These are phyloP conservation scores for Psilocybe tampanensis DNA, from an alignment of 768 basidiomycete species.

Conservation along the genomic window DNA sequence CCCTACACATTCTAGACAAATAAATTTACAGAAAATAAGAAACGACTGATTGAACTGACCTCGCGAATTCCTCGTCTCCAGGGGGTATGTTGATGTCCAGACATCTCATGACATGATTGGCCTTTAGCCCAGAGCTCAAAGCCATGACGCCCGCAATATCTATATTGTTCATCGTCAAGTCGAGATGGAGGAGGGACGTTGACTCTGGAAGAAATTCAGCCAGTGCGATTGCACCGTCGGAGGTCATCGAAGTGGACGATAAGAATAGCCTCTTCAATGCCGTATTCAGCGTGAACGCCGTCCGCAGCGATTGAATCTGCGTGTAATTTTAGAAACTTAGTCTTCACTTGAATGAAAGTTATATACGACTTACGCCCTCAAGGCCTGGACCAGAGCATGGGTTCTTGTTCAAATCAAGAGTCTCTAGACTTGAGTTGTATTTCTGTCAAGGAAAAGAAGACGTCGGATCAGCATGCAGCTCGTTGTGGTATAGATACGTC, in stretches of 20 bases:
- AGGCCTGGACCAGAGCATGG: constrained; percentile 88
- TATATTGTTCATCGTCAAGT: constrained; percentile 80
- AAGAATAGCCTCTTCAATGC: constrained; percentile 93
- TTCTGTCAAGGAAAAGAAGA: constrained; percentile 52
- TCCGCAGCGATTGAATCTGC: constrained; percentile 86
- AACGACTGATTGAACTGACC: constrained; percentile 35
- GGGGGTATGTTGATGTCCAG: constrained; percentile 92
- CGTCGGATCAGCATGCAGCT: not conserved
- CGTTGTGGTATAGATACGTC: not conserved
- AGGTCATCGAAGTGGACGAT: constrained; percentile 77
- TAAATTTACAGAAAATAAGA: constrained; percentile 13
- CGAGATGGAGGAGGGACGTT: constrained; percentile 84
- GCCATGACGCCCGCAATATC: constrained; percentile 95
- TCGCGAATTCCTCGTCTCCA: constrained; percentile 78
- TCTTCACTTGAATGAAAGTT: not conserved
- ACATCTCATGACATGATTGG: constrained; percentile 86
- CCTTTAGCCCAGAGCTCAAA: constrained; percentile 80
- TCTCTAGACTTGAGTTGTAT: constrained; percentile 93
- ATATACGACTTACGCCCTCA: constrained; percentile 73
- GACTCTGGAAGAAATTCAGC: constrained; percentile 97
- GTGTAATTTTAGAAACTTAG: not conserved
- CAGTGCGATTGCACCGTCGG: constrained; percentile 88
- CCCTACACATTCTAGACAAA: constrained; percentile 70
- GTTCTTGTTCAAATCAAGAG: constrained; percentile 90
- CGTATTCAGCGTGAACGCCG: constrained; percentile 90